A percentile compares a stretch with the other conserved stretches of the same genome.
phyloP scores from a whole-genome alignment of 2,329 filamentous ascomycete genomes.

The Fusarium sp. region DNA sequence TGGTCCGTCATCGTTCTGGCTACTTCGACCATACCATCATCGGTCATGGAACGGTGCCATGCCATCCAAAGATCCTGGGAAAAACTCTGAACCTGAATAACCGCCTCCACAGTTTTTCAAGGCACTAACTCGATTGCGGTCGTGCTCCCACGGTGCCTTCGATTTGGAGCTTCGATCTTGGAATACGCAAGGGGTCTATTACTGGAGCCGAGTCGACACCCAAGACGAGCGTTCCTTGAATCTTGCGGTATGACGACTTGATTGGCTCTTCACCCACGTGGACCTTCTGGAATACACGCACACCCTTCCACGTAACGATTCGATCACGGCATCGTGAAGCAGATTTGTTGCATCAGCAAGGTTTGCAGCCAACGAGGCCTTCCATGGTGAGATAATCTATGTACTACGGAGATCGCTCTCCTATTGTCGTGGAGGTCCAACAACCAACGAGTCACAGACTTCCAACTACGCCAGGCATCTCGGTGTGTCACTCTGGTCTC shows the following conservation, averaged over 20 bases:
- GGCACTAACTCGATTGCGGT: constrained; percentile 19
- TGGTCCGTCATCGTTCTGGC: constrained; percentile 1
- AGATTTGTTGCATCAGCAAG: constrained; percentile 16
- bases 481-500: constrained; percentile 2
- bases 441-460: neutral
- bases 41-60: constrained; percentile 6
- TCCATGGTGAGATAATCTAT: constrained; percentile 18
- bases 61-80: constrained; percentile 28
- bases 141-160: constrained; percentile 17
- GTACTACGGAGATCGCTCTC: neutral
- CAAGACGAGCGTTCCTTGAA: constrained; percentile 14
- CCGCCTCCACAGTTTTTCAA: constrained; percentile 9
- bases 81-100: constrained; percentile 34
- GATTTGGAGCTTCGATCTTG: constrained; percentile 20
- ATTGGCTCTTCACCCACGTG: constrained; percentile 13
- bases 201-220: constrained; percentile 19
- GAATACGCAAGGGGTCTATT: constrained; percentile 26
- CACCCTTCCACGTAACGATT: constrained; percentile 9
- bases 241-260: neutral
- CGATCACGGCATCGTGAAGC: constrained; percentile 27
- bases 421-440: neutral
- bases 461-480: neutral
- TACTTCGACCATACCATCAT: neutral
- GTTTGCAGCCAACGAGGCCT: constrained; percentile 2
- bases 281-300: constrained; percentile 4